phyloP scores from a whole-genome alignment of 2,329 filamentous ascomycete genomes.

The Colletotrichum ledebouriae region DNA sequence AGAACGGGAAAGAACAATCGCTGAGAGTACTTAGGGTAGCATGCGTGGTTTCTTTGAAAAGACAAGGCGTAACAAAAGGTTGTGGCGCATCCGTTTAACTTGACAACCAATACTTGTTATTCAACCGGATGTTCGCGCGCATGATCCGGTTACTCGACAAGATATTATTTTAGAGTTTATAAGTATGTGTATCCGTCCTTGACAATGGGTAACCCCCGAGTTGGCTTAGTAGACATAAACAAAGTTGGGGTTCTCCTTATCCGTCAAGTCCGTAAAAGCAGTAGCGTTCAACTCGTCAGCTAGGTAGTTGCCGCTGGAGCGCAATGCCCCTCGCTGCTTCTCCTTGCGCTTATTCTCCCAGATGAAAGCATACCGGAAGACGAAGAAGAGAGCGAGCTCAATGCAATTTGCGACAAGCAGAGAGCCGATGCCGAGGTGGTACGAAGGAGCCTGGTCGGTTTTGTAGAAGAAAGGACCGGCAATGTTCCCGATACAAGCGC shows the following conservation, averaged over 20 bases:
- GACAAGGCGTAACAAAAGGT: not conserved
- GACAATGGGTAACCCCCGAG: no score
- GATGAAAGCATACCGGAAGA: slow-evolving; percentile 54
- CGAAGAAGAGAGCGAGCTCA: slow-evolving; percentile 55
- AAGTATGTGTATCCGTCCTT: no score
- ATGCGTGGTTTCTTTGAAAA: no score
- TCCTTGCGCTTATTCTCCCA: slow-evolving; percentile 58
- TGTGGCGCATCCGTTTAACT: no score
- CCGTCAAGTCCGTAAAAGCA: slow-evolving; percentile 58
- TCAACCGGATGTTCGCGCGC: no score
- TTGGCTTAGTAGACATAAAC: slow-evolving; percentile 54
- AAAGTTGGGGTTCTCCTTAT: slow-evolving; percentile 59
- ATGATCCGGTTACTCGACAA: no score
- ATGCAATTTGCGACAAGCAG: slow-evolving; percentile 57
- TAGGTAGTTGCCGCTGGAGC: slow-evolving; percentile 45
- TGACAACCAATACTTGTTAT: no score
- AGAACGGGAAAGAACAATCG: not conserved
- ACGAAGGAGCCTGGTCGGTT: slow-evolving; percentile 61
- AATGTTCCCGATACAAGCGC: slow-evolving; percentile 72
- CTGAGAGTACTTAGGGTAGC: not conserved
- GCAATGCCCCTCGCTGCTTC: slow-evolving; percentile 50
- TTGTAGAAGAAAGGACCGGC: slow-evolving; percentile 74
- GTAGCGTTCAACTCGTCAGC: slow-evolving; percentile 53
- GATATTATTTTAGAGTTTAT: no score
- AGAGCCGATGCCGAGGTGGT: slow-evolving; percentile 56